These are phyloP conservation scores for Botryotinia narcissicola DNA, from an alignment of 2,329 filamentous ascomycete genomes.

Conservation along the genomic window DNA sequence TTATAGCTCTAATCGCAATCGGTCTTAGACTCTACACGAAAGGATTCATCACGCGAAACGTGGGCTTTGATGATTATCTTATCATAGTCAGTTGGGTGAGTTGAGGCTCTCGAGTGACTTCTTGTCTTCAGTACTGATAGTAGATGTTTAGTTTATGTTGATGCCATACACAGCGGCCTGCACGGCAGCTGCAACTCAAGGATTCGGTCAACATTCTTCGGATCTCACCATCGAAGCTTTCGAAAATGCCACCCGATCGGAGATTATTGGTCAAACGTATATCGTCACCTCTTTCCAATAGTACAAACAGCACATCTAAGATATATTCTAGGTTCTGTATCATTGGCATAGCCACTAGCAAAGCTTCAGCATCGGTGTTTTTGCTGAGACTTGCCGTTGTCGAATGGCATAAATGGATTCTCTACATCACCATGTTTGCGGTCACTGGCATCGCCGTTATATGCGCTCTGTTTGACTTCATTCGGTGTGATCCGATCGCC, in stretches of 20 bases:
- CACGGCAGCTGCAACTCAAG: conserved; percentile 19
- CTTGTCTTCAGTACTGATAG: background rate
- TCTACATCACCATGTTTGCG: conserved; percentile 20
- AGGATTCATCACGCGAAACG: conserved; percentile 10
- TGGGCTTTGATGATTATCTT: conserved; percentile 25
- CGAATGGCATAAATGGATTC: conserved; percentile 22
- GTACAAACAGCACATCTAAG: background rate
- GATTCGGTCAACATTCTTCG: conserved; percentile 21
- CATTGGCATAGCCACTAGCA: conserved; percentile 24
- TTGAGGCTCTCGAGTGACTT: background rate
- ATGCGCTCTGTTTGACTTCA: conserved; percentile 24
- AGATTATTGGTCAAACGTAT: conserved; percentile 28
- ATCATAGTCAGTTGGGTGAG: conserved; percentile 21
- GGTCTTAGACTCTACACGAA: conserved; percentile 23
- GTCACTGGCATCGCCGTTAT: conserved; percentile 15
- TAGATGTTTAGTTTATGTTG: conserved; percentile 19
- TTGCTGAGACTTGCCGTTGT: conserved; percentile 23
- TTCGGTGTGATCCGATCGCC: conserved; percentile 25
- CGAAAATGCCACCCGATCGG: conserved; percentile 17
- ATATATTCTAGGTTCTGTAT: conserved; percentile 20
- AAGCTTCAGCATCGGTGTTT: conserved; percentile 24
- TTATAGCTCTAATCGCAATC: conserved; percentile 21
- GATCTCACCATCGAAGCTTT: conserved; percentile 17
- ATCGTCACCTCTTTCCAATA: background rate
- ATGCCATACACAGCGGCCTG: conserved; percentile 20